Evolutionary conservation across 139 green algal species (phyloP).

Genomic region (Chlamydomonas applanata): DNA sequence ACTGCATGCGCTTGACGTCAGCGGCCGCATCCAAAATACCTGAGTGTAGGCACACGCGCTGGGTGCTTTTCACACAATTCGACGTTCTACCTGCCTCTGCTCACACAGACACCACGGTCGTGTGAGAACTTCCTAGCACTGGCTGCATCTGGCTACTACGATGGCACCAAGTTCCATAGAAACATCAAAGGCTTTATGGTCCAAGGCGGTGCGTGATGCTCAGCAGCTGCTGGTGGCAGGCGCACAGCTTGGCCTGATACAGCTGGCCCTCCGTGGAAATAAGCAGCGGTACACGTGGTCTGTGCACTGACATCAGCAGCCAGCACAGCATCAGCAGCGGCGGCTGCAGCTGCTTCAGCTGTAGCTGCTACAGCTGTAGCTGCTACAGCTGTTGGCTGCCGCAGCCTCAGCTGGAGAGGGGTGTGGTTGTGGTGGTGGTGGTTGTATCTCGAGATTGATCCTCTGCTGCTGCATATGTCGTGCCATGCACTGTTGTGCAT

Average conservation of each 20-base stretch:
- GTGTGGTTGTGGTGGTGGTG: too few relatives aligned
- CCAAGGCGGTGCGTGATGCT: constrained; percentile 62
- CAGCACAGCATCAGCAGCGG: background rate
- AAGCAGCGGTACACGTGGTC: too few relatives aligned
- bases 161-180: constrained; percentile 89
- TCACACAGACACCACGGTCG: constrained; percentile 50
- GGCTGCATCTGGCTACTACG: constrained; percentile 88
- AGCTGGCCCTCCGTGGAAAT: too few relatives aligned
- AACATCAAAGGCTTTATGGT: constrained; percentile 96
- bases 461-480: constrained; percentile 94
- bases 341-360: constrained; percentile 87
- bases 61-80: too few relatives aligned
- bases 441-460: too few relatives aligned
- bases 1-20: background rate
- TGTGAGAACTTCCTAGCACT: constrained; percentile 95
- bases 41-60: background rate
- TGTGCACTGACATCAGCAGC: background rate
- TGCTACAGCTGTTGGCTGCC: too few relatives aligned
- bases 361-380: constrained; percentile 86
- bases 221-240: background rate
- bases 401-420: too few relatives aligned
- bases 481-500: constrained; percentile 65
- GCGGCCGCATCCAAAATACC: background rate
- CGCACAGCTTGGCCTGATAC: too few relatives aligned
- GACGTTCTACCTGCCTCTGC: background rate